Evolutionary conservation across 2,329 filamentous ascomycete species (phyloP).

Genomic region (Didymosphaeria variabile): DNA sequence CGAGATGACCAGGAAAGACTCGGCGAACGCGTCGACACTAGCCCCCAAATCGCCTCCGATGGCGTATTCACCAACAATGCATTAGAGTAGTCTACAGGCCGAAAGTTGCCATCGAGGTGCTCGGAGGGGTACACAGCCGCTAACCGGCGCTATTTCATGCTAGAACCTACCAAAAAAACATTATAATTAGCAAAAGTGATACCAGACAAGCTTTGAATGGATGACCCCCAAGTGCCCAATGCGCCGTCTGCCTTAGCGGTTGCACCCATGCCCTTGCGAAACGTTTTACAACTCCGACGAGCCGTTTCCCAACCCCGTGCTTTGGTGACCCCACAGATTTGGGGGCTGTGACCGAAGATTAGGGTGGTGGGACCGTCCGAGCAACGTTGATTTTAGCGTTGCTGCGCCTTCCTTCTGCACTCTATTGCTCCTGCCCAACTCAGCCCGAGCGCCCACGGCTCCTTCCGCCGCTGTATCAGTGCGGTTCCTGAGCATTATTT

Average conservation of each 20-base stretch:
- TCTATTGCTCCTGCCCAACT: slow-evolving; percentile 3
- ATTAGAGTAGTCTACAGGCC: not conserved
- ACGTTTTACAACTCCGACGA: not conserved
- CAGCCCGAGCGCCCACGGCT: not conserved
- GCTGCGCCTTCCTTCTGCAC: not conserved
- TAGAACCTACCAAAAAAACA: not conserved
- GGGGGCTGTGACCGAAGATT: not conserved
- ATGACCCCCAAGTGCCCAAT: not conserved
- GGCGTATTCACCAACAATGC: not conserved
- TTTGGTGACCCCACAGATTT: no score
- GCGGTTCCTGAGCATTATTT: not conserved
- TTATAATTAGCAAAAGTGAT: not conserved
- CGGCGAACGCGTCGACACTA: not conserved
- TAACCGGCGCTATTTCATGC: not conserved
- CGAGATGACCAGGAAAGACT: slow-evolving; percentile 10
- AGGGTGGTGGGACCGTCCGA: not conserved
- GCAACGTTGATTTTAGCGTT: not conserved
- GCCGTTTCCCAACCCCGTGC: not conserved
- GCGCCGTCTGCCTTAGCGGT: not conserved
- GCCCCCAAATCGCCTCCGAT: not conserved
- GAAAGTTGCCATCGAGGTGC: not conserved
- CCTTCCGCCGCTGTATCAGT: not conserved
- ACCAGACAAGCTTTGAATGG: not conserved
- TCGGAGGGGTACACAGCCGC: not conserved
- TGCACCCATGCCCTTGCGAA: not conserved